These are phyloP conservation scores for Xerophyta viscosa DNA, from an alignment of 106 monocot species.

Conservation along the genomic window DNA sequence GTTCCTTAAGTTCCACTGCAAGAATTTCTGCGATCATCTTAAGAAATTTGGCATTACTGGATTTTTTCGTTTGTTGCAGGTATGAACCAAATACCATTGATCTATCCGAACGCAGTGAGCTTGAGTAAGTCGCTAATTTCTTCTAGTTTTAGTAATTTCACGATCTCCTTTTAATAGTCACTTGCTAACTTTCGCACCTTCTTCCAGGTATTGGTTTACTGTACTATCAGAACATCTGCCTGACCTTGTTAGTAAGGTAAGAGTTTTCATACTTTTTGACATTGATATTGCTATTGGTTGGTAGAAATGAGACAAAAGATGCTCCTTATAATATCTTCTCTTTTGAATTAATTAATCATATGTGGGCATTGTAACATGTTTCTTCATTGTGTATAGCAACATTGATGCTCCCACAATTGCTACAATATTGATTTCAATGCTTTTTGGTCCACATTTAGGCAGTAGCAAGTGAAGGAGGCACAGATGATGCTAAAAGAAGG, in stretches of 20 bases:
- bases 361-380: too few species aligned
- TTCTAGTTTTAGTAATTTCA: too few species aligned
- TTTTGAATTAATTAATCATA: too few species aligned
- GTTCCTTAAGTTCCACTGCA: neutral
- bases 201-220: slow-evolving; percentile 84
- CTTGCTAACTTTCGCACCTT: too few species aligned
- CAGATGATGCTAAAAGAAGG: slow-evolving; percentile 94
- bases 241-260: slow-evolving; percentile 98
- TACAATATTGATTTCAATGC: slow-evolving; percentile 1
- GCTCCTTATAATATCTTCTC: too few species aligned
- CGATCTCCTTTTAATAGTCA: too few species aligned
- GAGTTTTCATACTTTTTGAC: neutral
- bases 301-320: too few species aligned
- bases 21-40: neutral
- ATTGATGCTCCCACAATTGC: too few species aligned
- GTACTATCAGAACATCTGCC: slow-evolving; percentile 83
- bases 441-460: slow-evolving; percentile 36
- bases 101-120: slow-evolving; percentile 72
- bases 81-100: slow-evolving; percentile 99
- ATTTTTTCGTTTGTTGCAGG: slow-evolving; percentile 36
- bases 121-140: slow-evolving; percentile 85
- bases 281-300: too few species aligned
- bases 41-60: neutral
- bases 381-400: too few species aligned
- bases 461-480: slow-evolving; percentile 99